A percentile compares a stretch with the other conserved stretches of the same genome.
Evolutionary conservation across 2,329 filamentous ascomycete genomes (phyloP).

Genomic region (Podosphaera fusca): DNA sequence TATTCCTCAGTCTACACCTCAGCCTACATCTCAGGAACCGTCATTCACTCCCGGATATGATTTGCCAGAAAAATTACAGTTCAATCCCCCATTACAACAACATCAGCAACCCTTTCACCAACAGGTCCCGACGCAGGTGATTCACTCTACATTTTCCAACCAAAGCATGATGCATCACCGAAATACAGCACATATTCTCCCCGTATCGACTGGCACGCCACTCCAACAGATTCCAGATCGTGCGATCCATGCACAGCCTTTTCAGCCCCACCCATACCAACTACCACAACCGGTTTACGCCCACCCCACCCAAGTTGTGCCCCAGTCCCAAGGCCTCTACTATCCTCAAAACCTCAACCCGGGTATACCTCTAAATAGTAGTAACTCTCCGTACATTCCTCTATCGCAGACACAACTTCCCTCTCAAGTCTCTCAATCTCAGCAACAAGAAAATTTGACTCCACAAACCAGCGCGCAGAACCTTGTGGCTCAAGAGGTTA

Average conservation of each 20-base stretch:
- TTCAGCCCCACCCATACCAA: conserved; percentile 51
- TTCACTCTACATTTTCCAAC: conserved; percentile 28
- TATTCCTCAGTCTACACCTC: conserved; percentile 45
- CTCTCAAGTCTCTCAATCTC: conserved; percentile 11
- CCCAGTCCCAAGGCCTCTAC: conserved; percentile 38
- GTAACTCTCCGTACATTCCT: conserved; percentile 12
- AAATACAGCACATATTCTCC: conserved; percentile 45
- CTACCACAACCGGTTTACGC: conserved; percentile 31
- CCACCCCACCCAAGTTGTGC: conserved; percentile 30
- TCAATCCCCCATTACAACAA: conserved; percentile 32
- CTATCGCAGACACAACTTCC: conserved; percentile 7
- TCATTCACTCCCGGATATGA: conserved; percentile 88
- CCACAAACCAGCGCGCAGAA: conserved; percentile 32
- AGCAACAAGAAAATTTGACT: conserved; percentile 10
- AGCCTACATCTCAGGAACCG: conserved; percentile 82
- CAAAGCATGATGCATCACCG: conserved; percentile 35
- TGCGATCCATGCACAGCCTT: conserved; percentile 72
- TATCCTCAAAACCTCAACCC: conserved; percentile 33
- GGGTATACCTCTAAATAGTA: conserved; percentile 20
- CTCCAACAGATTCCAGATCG: conserved; percentile 82
- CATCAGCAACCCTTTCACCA: conserved; percentile 81
- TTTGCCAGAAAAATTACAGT: conserved; percentile 35
- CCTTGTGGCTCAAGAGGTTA: conserved; percentile 62
- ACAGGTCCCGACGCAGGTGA: conserved; percentile 61
- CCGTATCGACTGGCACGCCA: conserved; percentile 53